Base-by-base conservation (phyloP, 768 basidiomycete genomes). In the Xerocomellus amylosporus region DNA sequence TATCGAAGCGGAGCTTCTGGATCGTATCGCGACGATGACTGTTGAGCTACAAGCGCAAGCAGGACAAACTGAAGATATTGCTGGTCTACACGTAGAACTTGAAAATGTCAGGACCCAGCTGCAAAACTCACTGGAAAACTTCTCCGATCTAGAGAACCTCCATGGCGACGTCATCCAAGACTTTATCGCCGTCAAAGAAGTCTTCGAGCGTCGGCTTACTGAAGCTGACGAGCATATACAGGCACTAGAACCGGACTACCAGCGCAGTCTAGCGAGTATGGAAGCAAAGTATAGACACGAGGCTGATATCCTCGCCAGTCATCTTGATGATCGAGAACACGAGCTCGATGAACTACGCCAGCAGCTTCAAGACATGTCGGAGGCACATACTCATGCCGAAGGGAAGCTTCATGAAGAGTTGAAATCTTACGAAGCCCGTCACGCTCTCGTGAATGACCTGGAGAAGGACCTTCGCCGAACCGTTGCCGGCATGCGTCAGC, bases 311-410 rank as follows among this genome's bases (percentile, higher is more conserved):
- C 71, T 81, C 22, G 71, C 77, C 24, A 62, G 66, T 28, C 69
- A 71, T 24, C 67, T 71, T 31, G 70, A 74, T 44, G 76, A 75
- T 50, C 74, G 72, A 20, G 67, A 71, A 43, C 69, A 68, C 26
- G 65, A 72, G n/a, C 20, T 62, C 14, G 58, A 71, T 34, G 55
- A 64, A 8, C 66, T 82, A 36, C 67, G 69, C 45, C 56, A 58
- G 40, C 70, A 75, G 34, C 66, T 85, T 6, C 72, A 74, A 58
- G 65, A 74, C 8, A 71, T 79, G 53, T 62, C 65, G 7, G 70
- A 73, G 33, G 65, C 61, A 26, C 75, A 73, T 22, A 59, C 55
- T 45, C 57, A 60, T 33, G 72, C 74, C 26, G 68, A 71, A 56
- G 69, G 72, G 47, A 49, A 58, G 47, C 53, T 61, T 46, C 54